Conservation (phyloP, 2,329 filamentous ascomycete species). For the Diaporthe humulicola region DNA sequence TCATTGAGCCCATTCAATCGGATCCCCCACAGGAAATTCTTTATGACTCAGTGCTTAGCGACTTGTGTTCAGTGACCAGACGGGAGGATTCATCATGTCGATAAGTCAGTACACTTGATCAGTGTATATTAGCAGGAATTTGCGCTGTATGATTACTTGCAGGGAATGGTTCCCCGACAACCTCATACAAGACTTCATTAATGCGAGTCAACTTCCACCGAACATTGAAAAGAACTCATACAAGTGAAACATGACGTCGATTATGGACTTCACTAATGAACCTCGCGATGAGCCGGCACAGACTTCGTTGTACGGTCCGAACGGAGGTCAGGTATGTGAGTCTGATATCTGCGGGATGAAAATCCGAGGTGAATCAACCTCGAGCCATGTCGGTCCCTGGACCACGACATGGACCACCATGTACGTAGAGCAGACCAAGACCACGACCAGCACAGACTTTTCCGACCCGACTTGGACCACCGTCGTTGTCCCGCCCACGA, state of each 20-base stretch:
- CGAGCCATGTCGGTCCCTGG: neutral
- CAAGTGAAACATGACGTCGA: neutral
- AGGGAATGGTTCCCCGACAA: neutral
- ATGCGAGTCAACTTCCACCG: neutral
- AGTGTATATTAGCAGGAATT: neutral
- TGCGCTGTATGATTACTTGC: accelerated
- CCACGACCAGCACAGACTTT: no score
- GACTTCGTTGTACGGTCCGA: no score
- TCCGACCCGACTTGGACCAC: neutral
- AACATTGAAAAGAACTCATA: no score
- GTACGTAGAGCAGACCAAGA: neutral
- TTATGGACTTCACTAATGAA: neutral
- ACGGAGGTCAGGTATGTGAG: no score
- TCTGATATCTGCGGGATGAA: no score
- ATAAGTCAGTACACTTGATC: neutral
- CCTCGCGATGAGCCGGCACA: neutral
- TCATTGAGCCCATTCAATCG: neutral
- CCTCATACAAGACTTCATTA: neutral
- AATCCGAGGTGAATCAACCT: neutral
- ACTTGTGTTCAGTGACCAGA: no score
- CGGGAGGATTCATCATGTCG: neutral
- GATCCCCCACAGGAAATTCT: neutral
- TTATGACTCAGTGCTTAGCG: neutral
- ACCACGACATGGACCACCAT: neutral
- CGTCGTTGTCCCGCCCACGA: neutral